phyloP scores from a whole-genome alignment of 2,329 filamentous ascomycete genomes.

The Clathrospora elynae region DNA sequence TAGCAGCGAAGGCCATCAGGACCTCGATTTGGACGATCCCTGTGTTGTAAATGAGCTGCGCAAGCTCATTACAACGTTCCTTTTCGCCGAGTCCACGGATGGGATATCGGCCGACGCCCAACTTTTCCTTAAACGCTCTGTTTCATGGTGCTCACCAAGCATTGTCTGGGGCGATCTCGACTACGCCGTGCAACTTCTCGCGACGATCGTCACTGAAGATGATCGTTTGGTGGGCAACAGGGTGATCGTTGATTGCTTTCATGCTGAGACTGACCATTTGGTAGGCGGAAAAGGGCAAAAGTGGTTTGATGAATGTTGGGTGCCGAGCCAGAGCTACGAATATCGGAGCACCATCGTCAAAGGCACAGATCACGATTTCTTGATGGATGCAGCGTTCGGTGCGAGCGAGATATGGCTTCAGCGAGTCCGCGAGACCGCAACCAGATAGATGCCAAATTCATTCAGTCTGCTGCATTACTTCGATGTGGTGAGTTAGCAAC shows the following conservation, averaged over 20 bases:
- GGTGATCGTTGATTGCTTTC: slow-evolving; percentile 32
- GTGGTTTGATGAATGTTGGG: slow-evolving; percentile 40
- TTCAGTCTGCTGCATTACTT: too few species aligned
- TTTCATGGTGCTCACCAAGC: slow-evolving; percentile 29
- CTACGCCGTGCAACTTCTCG: slow-evolving; percentile 30
- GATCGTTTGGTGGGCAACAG: slow-evolving; percentile 6
- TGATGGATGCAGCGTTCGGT: slow-evolving; percentile 36
- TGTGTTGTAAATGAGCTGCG: slow-evolving; percentile 30
- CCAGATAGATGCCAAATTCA: not conserved
- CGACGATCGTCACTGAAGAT: slow-evolving; percentile 25
- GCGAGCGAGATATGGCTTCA: slow-evolving; percentile 33
- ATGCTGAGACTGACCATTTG: slow-evolving; percentile 36
- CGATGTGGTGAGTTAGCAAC: not conserved
- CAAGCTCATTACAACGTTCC: slow-evolving; percentile 26
- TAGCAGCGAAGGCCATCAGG: not conserved
- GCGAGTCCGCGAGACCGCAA: slow-evolving; percentile 23
- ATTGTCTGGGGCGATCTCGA: slow-evolving; percentile 35
- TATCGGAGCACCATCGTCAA: slow-evolving; percentile 27
- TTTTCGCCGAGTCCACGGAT: slow-evolving; percentile 36
- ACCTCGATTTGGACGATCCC: slow-evolving; percentile 22
- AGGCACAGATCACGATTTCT: slow-evolving; percentile 33
- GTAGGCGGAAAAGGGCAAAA: slow-evolving; percentile 34
- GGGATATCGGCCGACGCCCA: slow-evolving; percentile 37
- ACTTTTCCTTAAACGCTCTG: slow-evolving; percentile 29
- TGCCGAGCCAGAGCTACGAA: slow-evolving; percentile 16